A percentile compares a stretch with the other conserved stretches of the same genome.
Evolutionary conservation across 2,329 filamentous ascomycete species (phyloP).

Genomic region (Juglanconis juglandina): DNA sequence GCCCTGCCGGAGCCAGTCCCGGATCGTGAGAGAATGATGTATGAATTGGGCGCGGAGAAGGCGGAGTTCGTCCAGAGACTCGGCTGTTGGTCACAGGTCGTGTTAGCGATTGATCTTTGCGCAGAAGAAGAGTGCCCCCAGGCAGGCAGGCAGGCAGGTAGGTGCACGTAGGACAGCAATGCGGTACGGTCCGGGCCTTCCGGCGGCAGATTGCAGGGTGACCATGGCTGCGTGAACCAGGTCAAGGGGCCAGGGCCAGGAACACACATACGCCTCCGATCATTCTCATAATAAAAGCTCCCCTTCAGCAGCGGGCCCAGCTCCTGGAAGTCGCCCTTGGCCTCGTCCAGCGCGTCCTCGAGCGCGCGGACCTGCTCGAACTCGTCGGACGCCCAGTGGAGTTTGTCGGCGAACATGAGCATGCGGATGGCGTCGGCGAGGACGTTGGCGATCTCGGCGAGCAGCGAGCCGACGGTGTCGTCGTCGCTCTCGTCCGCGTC

Average conservation of each 20-base stretch:
- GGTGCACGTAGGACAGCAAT: background rate
- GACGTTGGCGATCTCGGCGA: conserved; percentile 54
- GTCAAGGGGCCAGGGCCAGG: background rate
- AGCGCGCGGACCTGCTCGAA: conserved; percentile 56
- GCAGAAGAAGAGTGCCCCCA: background rate
- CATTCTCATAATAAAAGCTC: conserved; percentile 55
- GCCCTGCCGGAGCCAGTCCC: conserved; percentile 52
- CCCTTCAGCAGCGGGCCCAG: conserved; percentile 53
- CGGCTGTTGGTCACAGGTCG: conserved; percentile 33
- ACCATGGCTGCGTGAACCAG: background rate
- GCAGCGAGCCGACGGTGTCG: conserved; percentile 56
- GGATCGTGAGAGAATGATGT: conserved; percentile 47
- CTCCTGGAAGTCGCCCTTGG: conserved; percentile 59
- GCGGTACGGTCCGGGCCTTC: too few species aligned
- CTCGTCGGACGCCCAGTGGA: conserved; percentile 56
- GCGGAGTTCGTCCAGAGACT: conserved; percentile 50
- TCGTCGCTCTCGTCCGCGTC: background rate
- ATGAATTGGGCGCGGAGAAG: conserved; percentile 43
- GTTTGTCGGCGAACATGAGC: conserved; percentile 55
- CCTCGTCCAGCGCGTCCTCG: conserved; percentile 54
- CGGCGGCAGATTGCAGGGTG: background rate
- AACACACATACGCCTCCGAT: conserved; percentile 46
- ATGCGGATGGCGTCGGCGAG: conserved; percentile 52
- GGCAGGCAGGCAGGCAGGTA: too few species aligned
- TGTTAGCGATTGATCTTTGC: background rate